These are phyloP conservation scores for Dianthus caryophyllus DNA, from an alignment of 148 eudicot species.

Conservation along the genomic window DNA sequence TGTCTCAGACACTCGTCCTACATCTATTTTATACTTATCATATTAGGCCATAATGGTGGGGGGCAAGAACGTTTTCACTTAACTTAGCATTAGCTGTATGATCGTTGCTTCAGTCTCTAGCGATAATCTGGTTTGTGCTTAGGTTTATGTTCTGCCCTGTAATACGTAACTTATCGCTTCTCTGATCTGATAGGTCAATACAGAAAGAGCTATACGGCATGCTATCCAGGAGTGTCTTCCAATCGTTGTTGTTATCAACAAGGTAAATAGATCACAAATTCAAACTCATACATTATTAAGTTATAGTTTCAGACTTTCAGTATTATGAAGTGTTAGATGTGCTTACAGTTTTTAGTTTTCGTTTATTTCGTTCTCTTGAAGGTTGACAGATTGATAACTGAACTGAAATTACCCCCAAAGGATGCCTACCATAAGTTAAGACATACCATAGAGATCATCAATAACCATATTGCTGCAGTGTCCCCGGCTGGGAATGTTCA, in stretches of 20 bases:
- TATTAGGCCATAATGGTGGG: background rate
- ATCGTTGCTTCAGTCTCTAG: slow-evolving; percentile 1
- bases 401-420: slow-evolving; percentile 91
- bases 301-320: background rate
- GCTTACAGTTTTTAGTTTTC: background rate
- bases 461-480: slow-evolving; percentile 69
- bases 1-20: background rate
- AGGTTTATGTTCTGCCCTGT: background rate
- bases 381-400: slow-evolving; percentile 97
- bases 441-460: slow-evolving; percentile 86
- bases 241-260: slow-evolving; percentile 87
- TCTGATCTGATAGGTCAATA: slow-evolving; percentile 55
- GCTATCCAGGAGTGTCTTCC: slow-evolving; percentile 94
- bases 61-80: background rate
- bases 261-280: slow-evolving; percentile 64
- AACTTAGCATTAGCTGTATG: background rate
- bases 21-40: background rate
- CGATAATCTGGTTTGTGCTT: background rate
- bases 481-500: slow-evolving; percentile 86
- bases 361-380: slow-evolving; percentile 26
- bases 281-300: background rate
- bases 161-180: background rate
- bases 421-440: slow-evolving; percentile 93
- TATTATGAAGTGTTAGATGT: background rate
- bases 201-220: slow-evolving; percentile 98